Percentiles rank a stretch among this genome's conserved stretches.
Conservation (phyloP, 2,329 filamentous ascomycete species). For the Cytospora piceicola region DNA sequence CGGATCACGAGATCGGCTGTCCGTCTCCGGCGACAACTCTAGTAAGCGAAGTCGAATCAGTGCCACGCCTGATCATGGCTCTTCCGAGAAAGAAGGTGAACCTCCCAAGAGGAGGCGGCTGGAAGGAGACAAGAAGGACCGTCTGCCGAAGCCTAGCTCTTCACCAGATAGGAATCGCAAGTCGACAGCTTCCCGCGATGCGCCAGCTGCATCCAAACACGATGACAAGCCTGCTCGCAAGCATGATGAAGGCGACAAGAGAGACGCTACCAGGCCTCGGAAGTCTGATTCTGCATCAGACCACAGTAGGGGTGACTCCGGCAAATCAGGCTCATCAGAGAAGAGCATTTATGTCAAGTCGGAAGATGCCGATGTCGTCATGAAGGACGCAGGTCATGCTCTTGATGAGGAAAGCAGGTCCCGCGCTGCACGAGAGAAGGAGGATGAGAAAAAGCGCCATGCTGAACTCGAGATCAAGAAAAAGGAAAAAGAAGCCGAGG, state of each 20-base stretch:
- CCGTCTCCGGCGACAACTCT: constrained; percentile 54
- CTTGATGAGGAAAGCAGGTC: constrained; percentile 36
- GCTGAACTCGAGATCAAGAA: constrained; percentile 37
- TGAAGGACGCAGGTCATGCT: constrained; percentile 50
- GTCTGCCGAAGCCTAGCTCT: constrained; percentile 47
- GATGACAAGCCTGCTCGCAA: constrained; percentile 43
- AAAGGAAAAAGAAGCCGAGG: constrained; percentile 40
- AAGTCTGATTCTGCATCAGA: constrained; percentile 41
- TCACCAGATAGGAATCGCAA: constrained; percentile 54
- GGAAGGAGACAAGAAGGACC: constrained; percentile 58
- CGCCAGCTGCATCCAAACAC: constrained; percentile 33
- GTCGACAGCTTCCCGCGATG: constrained; percentile 47
- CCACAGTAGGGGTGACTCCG: constrained; percentile 47
- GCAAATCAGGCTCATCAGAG: constrained; percentile 48
- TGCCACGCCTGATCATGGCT: constrained; percentile 59
- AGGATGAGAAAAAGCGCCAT: constrained; percentile 38
- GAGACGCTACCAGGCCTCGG: constrained; percentile 42
- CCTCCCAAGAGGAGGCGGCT: constrained; percentile 61
- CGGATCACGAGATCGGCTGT: constrained; percentile 60
- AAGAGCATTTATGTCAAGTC: constrained; percentile 62
- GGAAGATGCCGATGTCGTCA: constrained; percentile 60
- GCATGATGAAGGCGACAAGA: constrained; percentile 48
- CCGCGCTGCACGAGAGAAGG: constrained; percentile 36
- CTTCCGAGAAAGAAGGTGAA: constrained; percentile 58
- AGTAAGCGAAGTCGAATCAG: constrained; percentile 64